Conservation (phyloP, 768 basidiomycete genomes). For the Rhizopogon roseolus region DNA sequence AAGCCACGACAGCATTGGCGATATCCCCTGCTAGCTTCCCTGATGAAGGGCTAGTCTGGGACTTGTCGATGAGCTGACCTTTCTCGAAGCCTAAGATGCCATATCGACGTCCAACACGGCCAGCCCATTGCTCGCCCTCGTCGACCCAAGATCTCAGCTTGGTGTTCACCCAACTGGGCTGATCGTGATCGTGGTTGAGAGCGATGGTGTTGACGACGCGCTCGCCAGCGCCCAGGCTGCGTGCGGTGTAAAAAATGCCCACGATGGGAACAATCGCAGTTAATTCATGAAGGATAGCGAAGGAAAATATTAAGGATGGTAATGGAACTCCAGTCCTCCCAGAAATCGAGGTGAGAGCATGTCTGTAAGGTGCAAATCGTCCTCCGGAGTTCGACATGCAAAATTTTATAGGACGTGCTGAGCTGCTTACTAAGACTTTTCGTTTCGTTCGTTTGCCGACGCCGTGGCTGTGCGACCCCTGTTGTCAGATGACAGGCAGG, state of each 20-base stretch:
- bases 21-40: constrained; percentile 65
- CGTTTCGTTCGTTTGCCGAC: too few species aligned
- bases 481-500: too few species aligned
- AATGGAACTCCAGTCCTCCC: constrained; percentile 69
- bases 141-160: constrained; percentile 58
- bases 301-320: constrained; percentile 68
- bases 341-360: constrained; percentile 56
- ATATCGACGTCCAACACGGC: constrained; percentile 68
- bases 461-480: too few species aligned
- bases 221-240: constrained; percentile 66
- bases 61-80: constrained; percentile 11
- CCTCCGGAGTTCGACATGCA: constrained; percentile 13
- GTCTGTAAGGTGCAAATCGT: constrained; percentile 44
- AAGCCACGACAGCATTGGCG: constrained; percentile 80
- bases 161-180: constrained; percentile 34
- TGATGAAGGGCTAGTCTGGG: constrained; percentile 13
- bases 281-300: constrained; percentile 80
- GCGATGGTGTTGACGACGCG: constrained; percentile 44
- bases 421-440: too few species aligned
- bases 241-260: constrained; percentile 66
- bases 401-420: background rate
- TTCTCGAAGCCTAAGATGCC: constrained; percentile 79
- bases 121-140: constrained; percentile 71
- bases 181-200: constrained; percentile 14
- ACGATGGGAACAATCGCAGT: constrained; percentile 77